Conservation (phyloP, 768 basidiomycete genomes). For the Tephrocybe rancida region DNA sequence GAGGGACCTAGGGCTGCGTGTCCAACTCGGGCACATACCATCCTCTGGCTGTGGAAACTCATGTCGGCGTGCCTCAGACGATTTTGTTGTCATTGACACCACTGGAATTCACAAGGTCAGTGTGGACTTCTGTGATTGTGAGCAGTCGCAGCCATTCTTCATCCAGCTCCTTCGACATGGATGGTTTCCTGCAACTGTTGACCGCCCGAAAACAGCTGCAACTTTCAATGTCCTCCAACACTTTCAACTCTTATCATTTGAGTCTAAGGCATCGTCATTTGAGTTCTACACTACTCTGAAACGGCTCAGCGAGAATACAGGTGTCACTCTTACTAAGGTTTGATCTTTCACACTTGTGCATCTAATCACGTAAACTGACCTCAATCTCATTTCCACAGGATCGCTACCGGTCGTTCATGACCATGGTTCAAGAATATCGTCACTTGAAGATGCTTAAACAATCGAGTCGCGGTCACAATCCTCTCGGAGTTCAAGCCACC, state of each 20-base stretch:
- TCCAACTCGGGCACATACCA: constrained; percentile 11
- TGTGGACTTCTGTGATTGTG: constrained; percentile 33
- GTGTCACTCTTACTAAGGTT: constrained; percentile 4
- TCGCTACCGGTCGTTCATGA: constrained; percentile 22
- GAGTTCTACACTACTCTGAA: constrained; percentile 27
- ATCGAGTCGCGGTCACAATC: constrained; percentile 24
- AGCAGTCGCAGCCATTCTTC: background rate
- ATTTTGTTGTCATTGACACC: constrained; percentile 28
- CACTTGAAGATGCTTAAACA: constrained; percentile 29
- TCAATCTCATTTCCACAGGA: constrained; percentile 11
- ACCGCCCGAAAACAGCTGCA: constrained; percentile 26
- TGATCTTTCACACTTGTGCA: background rate
- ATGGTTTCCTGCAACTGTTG: constrained; percentile 25
- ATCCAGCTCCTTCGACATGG: constrained; percentile 31
- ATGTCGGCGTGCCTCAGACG: constrained; percentile 3
- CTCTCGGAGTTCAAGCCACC: constrained; percentile 18
- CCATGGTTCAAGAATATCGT: constrained; percentile 21
- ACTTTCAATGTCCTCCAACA: constrained; percentile 25
- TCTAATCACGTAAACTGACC: constrained; percentile 1
- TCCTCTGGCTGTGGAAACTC: constrained; percentile 14
- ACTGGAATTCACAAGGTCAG: constrained; percentile 29
- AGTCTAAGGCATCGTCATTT: constrained; percentile 27
- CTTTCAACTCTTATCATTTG: constrained; percentile 29
- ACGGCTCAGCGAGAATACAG: constrained; percentile 26
- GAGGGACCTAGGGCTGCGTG: background rate